Evolutionary conservation across 352 stramenopile genomes (phyloP).

Genomic region (Proteromonas lacertae): DNA sequence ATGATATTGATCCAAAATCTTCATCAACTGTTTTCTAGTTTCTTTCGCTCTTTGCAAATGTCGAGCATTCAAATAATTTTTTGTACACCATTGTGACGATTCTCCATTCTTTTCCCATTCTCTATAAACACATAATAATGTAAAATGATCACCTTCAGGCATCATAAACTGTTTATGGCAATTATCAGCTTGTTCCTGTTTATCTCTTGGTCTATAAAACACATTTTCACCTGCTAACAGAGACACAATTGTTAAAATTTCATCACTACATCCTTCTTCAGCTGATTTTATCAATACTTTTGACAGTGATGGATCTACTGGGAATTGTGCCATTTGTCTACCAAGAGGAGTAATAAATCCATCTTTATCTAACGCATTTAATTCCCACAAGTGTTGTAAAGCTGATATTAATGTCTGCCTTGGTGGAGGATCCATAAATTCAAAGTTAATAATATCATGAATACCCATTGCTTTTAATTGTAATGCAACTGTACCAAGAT

Average conservation of each 20-base stretch:
- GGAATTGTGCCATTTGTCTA: slow-evolving; percentile 97
- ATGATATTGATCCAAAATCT: slow-evolving; percentile 92
- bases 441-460: slow-evolving; percentile 90
- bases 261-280: slow-evolving; percentile 80
- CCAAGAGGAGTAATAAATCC: slow-evolving; percentile 54
- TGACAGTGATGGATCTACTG: slow-evolving; percentile 83
- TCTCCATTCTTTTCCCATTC: slow-evolving; percentile 86
- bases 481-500: slow-evolving; percentile 87
- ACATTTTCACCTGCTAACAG: slow-evolving; percentile 93
- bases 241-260: slow-evolving; percentile 91
- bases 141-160: slow-evolving; percentile 89
- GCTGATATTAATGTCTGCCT: slow-evolving; percentile 76
- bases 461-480: slow-evolving; percentile 99
- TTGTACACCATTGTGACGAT: slow-evolving; percentile 92
- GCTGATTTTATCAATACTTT: slow-evolving; percentile 92
- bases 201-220: slow-evolving; percentile 19
- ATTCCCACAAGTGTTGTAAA: slow-evolving; percentile 78
- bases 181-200: slow-evolving; percentile 58
- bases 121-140: slow-evolving; percentile 83
- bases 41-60: slow-evolving; percentile 81
- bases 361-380: slow-evolving; percentile 90
- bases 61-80: slow-evolving; percentile 91
- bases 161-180: slow-evolving; percentile 97
- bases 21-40: slow-evolving; percentile 90
- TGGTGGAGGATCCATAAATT: slow-evolving; percentile 96